Conservation (phyloP, 129 eudicot genomes). For the Centella asiatica region DNA sequence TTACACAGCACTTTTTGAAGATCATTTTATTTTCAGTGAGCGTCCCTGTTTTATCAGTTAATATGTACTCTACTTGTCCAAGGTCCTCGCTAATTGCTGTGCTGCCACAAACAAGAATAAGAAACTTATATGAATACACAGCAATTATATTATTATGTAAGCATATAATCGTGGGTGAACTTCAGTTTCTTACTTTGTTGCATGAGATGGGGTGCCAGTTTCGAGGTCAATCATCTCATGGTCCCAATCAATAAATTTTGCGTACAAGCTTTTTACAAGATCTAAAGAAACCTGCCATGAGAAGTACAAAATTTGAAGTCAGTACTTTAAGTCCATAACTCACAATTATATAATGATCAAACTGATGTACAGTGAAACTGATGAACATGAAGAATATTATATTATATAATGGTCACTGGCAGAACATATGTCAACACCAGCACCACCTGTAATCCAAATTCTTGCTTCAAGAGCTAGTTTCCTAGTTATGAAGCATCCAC, state of each 20-base stretch:
- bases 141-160: background rate
- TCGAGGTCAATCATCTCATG: conserved; percentile 77
- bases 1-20: conserved; percentile 78
- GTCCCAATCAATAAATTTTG: conserved; percentile 98
- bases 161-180: conserved; percentile 1
- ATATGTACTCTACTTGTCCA: conserved; percentile 98
- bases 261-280: conserved; percentile 88
- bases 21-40: conserved; percentile 94
- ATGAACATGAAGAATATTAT: too few relatives aligned
- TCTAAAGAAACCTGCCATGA: conserved; percentile 79
- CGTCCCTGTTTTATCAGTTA: conserved; percentile 98
- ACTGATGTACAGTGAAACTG: too few relatives aligned
- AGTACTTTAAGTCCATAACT: background rate
- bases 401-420: too few relatives aligned
- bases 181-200: conserved; percentile 70
- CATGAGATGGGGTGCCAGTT: conserved; percentile 71
- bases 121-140: conserved; percentile 16
- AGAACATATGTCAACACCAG: too few relatives aligned
- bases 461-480: too few relatives aligned
- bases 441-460: too few relatives aligned
- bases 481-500: too few relatives aligned
- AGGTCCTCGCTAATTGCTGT: conserved; percentile 99
- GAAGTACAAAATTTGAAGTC: background rate
- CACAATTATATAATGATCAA: too few relatives aligned
- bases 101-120: conserved; percentile 62